phyloP scores from a whole-genome alignment of 192 early-diverging fungal species.

The Backusella morwellensis region DNA sequence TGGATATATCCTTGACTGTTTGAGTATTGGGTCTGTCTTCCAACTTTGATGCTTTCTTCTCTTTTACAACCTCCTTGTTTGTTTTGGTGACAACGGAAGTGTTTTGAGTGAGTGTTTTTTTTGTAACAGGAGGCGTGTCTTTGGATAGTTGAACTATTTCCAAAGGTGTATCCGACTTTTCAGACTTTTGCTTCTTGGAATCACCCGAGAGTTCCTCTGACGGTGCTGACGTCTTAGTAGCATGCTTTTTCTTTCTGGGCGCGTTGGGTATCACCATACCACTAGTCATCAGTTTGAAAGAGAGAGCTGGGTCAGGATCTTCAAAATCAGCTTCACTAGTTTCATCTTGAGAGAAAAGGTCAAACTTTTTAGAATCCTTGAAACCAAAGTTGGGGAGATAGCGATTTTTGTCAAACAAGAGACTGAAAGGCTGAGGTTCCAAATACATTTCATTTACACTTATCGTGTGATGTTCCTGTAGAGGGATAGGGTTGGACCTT shows the following conservation, averaged over 20 bases:
- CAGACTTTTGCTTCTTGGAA: background rate
- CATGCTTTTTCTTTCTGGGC: background rate
- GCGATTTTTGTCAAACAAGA: background rate
- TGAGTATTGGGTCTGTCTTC: background rate
- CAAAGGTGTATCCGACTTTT: background rate
- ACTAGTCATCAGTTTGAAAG: background rate
- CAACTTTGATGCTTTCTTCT: background rate
- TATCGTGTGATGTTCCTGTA: no score
- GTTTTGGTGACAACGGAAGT: background rate
- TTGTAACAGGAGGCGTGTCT: background rate
- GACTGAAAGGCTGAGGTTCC: background rate
- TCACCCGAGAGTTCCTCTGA: background rate
- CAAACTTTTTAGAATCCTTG: background rate
- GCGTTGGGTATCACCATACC: background rate
- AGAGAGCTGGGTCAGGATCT: background rate
- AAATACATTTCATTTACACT: background rate
- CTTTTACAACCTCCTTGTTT: background rate
- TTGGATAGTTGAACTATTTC: background rate
- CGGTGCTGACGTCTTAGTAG: background rate
- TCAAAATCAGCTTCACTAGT: background rate
- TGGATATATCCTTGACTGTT: background rate
- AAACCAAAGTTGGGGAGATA: constrained; percentile 7
- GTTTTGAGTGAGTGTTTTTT: background rate
- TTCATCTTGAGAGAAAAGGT: background rate
- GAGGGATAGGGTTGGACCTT: background rate